Evolutionary conservation across 345 rosid genomes (phyloP), one percentile per base, ranked within the genome.

Genomic region (Conringia planisiliqua): DNA sequence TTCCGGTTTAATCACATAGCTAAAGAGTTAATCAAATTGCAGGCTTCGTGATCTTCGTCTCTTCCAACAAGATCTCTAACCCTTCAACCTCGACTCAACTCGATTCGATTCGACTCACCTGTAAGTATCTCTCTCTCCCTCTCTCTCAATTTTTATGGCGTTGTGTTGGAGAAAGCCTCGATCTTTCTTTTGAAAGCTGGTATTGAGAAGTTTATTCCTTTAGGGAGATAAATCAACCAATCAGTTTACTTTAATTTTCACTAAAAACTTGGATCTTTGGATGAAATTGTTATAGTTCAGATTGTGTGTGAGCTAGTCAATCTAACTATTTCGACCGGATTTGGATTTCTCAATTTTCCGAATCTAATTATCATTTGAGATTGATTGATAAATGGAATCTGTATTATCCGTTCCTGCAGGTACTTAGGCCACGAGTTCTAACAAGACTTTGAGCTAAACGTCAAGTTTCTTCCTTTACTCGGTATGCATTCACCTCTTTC

Each of bases 391-490:
- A 54, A 29, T 29, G 32, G 11, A 39, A 38, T 40, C 35, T 72
- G 70, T 51, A 3, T 62, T 5, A 24, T 70, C 22, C 13, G 18
- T n/a, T 33, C 14, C n/a, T 51, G 50, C 61, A 61, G 61, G 9
- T 17, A 51, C 24, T 52, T 4, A 48, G 18, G 12, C 22, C 26
- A 42, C 3, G 24, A 24, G 46, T 46, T 66, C 26, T 12, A 36
- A 36, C 51, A 47, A 58, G 30, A 7, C 43, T 58, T 22, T 44
- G 74, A 70, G 74, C 66, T 58, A 32, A 58, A 22, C 46, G 16
- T 46, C 27, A 33, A 44, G 65, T 33, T 56, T 56, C 39, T 22
- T 44, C 39, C 40, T 64, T 65, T 6, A 55, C 12, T 56, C 3
- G 58, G 22, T 51, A 26, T 22, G 67, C 46, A 32, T 57, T 30